phyloP scores from a whole-genome alignment of 345 rosid genomes.

The Melaleuca quinquenervia region DNA sequence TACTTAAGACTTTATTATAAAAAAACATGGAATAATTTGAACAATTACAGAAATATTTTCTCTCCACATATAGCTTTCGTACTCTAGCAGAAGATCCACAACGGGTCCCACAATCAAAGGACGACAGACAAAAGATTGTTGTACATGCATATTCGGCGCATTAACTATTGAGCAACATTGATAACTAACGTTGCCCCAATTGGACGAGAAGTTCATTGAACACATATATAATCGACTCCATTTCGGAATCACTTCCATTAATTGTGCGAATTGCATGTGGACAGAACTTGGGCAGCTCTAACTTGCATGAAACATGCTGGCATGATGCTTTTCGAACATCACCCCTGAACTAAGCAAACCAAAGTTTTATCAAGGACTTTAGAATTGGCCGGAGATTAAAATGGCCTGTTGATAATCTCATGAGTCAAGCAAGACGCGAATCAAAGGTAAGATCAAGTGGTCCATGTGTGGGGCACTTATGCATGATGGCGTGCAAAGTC shows the following conservation, averaged over 20 bases:
- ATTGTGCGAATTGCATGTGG: neutral
- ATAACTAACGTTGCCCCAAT: too few species aligned
- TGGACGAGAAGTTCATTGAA: too few species aligned
- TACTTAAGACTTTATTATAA: neutral
- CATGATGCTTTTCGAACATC: neutral
- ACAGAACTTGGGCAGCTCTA: neutral
- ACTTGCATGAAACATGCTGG: neutral
- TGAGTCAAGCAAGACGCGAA: neutral
- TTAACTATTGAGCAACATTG: neutral
- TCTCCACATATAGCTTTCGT: neutral
- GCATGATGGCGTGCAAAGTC: neutral
- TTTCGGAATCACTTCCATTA: neutral
- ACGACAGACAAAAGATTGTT: neutral
- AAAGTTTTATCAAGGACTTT: neutral
- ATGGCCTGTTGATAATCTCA: neutral
- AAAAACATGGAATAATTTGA: neutral
- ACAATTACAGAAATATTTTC: neutral
- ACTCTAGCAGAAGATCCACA: neutral
- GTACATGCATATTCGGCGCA: neutral
- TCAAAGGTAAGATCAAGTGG: neutral
- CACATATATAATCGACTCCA: neutral
- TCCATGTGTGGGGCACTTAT: neutral
- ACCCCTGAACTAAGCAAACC: neutral
- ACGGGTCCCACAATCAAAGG: neutral
- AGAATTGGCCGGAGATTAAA: neutral